Conservation (phyloP, 2,329 filamentous ascomycete species). For the Penicillium sp. region DNA sequence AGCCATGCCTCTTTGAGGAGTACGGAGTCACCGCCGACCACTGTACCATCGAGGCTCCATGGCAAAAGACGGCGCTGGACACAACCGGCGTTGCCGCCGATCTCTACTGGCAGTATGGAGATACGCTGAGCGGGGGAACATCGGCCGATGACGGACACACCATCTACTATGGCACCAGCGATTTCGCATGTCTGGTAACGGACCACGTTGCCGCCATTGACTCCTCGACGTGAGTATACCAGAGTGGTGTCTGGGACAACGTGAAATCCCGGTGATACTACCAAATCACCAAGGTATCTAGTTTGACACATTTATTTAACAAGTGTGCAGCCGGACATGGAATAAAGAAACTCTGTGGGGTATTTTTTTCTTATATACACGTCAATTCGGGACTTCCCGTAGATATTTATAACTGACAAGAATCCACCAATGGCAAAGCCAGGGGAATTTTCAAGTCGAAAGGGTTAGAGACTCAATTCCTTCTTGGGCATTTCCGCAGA, state of each 20-base stretch:
- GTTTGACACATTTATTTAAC: too few relatives aligned
- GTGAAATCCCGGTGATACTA: too few relatives aligned
- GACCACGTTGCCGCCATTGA: slow-evolving; percentile 26
- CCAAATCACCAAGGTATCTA: too few relatives aligned
- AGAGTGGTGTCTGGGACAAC: neutral
- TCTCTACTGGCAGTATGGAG: slow-evolving; percentile 41
- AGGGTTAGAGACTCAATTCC: neutral
- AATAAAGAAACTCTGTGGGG: neutral
- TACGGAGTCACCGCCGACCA: slow-evolving; percentile 35
- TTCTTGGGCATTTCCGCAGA: slow-evolving; percentile 6
- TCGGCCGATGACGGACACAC: slow-evolving; percentile 34
- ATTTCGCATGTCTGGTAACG: slow-evolving; percentile 33
- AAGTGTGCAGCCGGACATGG: neutral
- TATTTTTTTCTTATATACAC: slow-evolving; percentile 3
- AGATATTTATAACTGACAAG: neutral
- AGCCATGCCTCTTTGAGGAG: slow-evolving; percentile 44
- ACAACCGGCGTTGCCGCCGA: slow-evolving; percentile 36
- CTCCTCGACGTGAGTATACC: neutral
- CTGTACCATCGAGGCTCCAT: slow-evolving; percentile 30
- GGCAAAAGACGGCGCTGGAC: slow-evolving; percentile 36
- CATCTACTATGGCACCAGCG: slow-evolving; percentile 31
- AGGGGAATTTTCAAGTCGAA: too few relatives aligned
- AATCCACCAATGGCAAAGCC: too few relatives aligned
- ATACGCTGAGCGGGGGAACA: slow-evolving; percentile 29
- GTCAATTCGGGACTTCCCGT: neutral